Evolutionary conservation across 1,284 basidiomycete genomes (phyloP).

Genomic region (Retiboletus flavoniger): DNA sequence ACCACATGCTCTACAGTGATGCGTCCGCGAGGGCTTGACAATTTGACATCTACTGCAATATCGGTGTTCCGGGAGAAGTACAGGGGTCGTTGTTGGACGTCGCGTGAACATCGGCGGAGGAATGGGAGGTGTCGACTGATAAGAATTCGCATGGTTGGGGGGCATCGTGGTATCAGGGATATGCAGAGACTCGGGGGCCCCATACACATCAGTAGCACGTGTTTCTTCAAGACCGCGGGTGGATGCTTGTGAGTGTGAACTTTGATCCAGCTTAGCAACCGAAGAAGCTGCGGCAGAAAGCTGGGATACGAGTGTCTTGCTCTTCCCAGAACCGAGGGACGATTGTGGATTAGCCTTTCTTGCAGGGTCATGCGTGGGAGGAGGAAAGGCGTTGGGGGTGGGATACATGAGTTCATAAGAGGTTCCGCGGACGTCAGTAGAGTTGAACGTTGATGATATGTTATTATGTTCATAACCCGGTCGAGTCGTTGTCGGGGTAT

Average conservation of each 20-base stretch:
- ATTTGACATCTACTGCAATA: slow-evolving; percentile 51
- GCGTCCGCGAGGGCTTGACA: slow-evolving; percentile 56
- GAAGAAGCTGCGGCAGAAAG: slow-evolving; percentile 13
- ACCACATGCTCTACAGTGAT: slow-evolving; percentile 63
- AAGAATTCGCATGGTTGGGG: slow-evolving; percentile 12
- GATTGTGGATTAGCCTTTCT: slow-evolving; percentile 17
- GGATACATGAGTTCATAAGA: slow-evolving; percentile 32
- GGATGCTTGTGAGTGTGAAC: slow-evolving; percentile 20
- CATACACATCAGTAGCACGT: slow-evolving; percentile 12
- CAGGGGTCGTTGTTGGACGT: slow-evolving; percentile 41
- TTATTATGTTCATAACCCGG: slow-evolving; percentile 24
- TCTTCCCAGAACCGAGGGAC: slow-evolving; percentile 28
- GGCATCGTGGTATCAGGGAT: slow-evolving; percentile 3
- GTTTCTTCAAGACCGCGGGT: slow-evolving; percentile 18
- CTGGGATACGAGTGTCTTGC: slow-evolving; percentile 10
- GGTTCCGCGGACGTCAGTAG: slow-evolving; percentile 28
- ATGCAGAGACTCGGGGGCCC: slow-evolving; percentile 10
- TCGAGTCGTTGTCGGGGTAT: slow-evolving; percentile 22
- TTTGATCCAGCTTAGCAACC: slow-evolving; percentile 11
- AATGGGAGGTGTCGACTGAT: background rate
- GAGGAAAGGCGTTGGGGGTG: slow-evolving; percentile 6
- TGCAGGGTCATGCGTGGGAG: slow-evolving; percentile 16
- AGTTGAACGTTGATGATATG: slow-evolving; percentile 22
- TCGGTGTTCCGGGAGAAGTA: slow-evolving; percentile 47
- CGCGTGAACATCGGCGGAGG: slow-evolving; percentile 18